Conservation (phyloP, 2,329 filamentous ascomycete species). For the Aspergillus brasiliensis region DNA sequence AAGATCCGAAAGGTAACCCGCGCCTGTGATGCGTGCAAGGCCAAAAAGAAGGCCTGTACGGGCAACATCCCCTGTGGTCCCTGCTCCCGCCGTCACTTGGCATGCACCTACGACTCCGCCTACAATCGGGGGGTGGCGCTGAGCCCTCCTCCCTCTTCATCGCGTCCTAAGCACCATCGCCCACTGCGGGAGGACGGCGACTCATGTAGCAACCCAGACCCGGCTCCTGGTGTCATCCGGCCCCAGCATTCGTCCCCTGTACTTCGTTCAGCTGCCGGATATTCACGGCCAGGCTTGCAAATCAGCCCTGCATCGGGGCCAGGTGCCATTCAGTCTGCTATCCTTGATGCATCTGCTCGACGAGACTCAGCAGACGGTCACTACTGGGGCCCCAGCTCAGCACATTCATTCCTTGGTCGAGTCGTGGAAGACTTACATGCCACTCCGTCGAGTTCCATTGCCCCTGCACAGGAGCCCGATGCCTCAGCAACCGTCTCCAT, state of each 20-base stretch:
- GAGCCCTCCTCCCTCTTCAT: conserved; percentile 20
- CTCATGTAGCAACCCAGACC: neutral
- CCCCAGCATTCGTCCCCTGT: neutral
- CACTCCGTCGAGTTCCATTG: conserved; percentile 13
- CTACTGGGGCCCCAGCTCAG: conserved; percentile 28
- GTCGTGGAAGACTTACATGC: conserved; percentile 22
- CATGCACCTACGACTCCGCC: conserved; percentile 24
- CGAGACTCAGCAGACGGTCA: conserved; percentile 16
- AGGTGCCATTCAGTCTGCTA: neutral
- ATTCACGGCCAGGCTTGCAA: neutral
- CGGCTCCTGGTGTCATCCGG: neutral
- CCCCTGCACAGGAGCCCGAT: neutral
- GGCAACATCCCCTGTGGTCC: conserved; percentile 26
- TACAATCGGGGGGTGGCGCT: conserved; percentile 26
- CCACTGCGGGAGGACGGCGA: too few species aligned
- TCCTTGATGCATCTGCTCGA: neutral
- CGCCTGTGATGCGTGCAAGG: conserved; percentile 28
- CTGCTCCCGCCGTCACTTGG: conserved; percentile 17
- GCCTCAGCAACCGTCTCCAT: conserved; percentile 14
- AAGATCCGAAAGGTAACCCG: conserved; percentile 29
- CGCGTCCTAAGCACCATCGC: neutral
- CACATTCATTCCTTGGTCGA: conserved; percentile 26
- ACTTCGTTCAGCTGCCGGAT: neutral
- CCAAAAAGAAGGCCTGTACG: conserved; percentile 28
- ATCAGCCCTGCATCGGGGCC: neutral